phyloP scores from a whole-genome alignment of 2,329 filamentous ascomycete genomes.

The Pestalotiopsis sp. region DNA sequence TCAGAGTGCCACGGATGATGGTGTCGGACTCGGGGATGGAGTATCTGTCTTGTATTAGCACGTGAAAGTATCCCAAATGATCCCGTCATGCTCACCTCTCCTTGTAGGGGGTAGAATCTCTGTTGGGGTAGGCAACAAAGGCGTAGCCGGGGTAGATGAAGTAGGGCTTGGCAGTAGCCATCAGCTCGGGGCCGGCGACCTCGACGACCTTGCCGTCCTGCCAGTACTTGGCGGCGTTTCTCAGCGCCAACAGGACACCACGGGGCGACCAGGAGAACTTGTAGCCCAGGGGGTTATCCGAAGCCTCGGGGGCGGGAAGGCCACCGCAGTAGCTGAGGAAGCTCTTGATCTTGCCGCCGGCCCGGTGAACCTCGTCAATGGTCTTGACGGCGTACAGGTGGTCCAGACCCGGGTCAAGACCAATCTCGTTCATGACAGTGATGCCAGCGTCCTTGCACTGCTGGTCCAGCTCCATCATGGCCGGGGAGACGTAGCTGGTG shows the following conservation, averaged over 20 bases:
- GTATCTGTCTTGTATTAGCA: slow-evolving; percentile 50
- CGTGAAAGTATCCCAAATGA: neutral
- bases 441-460: slow-evolving; percentile 88
- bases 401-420: slow-evolving; percentile 52
- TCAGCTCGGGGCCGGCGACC: slow-evolving; percentile 68
- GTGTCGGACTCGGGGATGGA: slow-evolving; percentile 88
- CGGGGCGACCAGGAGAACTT: slow-evolving; percentile 84
- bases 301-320: slow-evolving; percentile 68
- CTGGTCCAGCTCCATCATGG: slow-evolving; percentile 87
- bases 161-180: slow-evolving; percentile 87
- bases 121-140: slow-evolving; percentile 91
- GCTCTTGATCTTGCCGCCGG: slow-evolving; percentile 79
- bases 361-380: slow-evolving; percentile 84
- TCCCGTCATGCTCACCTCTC: slow-evolving; percentile 52
- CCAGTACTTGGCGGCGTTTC: slow-evolving; percentile 81
- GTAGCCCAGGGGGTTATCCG: slow-evolving; percentile 89
- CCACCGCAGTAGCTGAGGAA: slow-evolving; percentile 89
- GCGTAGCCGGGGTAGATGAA: slow-evolving; percentile 85
- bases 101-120: slow-evolving; percentile 86
- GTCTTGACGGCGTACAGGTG: slow-evolving; percentile 81
- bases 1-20: slow-evolving; percentile 79
- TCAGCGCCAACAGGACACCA: slow-evolving; percentile 82
- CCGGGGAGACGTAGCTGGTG: slow-evolving; percentile 88
- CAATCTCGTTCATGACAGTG: slow-evolving; percentile 97
- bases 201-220: slow-evolving; percentile 75